These are phyloP conservation scores for Chaetomiaceae sp. DNA, from an alignment of 2,329 filamentous ascomycete genomes.

Conservation along the genomic window DNA sequence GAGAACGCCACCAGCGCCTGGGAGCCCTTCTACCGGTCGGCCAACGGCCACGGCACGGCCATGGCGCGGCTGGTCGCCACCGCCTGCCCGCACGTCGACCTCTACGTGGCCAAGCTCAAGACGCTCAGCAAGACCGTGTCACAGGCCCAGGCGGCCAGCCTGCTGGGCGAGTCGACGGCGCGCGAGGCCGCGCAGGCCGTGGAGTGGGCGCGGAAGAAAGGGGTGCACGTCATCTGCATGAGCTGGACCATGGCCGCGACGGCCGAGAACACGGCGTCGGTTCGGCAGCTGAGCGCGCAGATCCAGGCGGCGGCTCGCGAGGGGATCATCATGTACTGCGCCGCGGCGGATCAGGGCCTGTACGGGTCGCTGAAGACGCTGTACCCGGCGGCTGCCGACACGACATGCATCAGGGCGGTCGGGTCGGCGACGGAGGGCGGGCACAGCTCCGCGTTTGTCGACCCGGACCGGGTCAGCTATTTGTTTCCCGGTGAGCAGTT, in stretches of 20 bases:
- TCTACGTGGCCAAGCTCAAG: neutral
- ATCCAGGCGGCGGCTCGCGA: neutral
- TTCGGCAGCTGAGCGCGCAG: neutral
- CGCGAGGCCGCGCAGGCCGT: too few relatives aligned
- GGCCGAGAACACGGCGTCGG: neutral
- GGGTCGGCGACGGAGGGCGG: neutral
- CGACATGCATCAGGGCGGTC: neutral
- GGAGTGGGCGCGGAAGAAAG: neutral
- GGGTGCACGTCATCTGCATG: neutral
- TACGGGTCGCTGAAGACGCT: neutral
- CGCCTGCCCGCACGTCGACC: neutral
- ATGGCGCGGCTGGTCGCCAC: neutral
- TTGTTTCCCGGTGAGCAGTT: neutral
- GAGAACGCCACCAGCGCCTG: too few relatives aligned
- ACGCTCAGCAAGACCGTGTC: too few relatives aligned
- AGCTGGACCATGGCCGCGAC: neutral
- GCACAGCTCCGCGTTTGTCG: neutral
- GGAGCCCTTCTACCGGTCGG: neutral
- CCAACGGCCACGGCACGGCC: neutral
- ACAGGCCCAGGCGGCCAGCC: too few relatives aligned
- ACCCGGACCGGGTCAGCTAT: neutral
- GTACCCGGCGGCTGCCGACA: neutral
- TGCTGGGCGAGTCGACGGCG: neutral
- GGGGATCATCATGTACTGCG: neutral
- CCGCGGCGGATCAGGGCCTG: neutral